These are phyloP conservation scores for Millerozyma acaciae DNA, from an alignment of 805 yeast species.

Conservation along the genomic window DNA sequence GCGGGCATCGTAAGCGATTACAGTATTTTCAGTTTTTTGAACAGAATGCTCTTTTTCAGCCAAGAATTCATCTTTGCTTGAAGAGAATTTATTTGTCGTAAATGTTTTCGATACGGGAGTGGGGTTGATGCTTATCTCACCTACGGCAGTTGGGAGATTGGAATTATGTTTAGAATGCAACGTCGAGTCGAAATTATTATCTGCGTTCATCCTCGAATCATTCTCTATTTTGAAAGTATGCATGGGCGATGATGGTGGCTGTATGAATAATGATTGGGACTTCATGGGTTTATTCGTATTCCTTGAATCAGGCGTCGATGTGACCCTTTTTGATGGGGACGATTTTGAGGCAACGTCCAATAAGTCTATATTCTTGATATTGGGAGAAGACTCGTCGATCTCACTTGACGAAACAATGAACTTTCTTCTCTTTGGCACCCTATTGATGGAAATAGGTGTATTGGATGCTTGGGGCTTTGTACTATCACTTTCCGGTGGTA, in stretches of 20 bases:
- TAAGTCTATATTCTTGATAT: constrained; percentile 9
- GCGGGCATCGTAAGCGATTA: not conserved
- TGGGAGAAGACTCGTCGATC: constrained; percentile 22
- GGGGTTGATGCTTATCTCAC: constrained; percentile 6
- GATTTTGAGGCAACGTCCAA: not conserved
- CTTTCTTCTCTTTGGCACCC: not conserved
- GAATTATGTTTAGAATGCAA: too few relatives aligned
- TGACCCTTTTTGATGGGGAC: not conserved
- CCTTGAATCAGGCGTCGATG: not conserved
- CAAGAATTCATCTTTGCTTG: not conserved
- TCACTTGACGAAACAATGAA: constrained; percentile 12
- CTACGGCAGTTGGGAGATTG: constrained; percentile 20
- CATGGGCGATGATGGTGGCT: constrained; percentile 4
- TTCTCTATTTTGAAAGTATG: not conserved
- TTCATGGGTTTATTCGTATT: not conserved
- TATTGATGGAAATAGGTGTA: too few relatives aligned
- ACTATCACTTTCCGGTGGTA: too few relatives aligned
- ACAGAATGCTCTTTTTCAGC: not conserved
- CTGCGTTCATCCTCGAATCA: not conserved
- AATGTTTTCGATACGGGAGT: constrained; percentile 4
- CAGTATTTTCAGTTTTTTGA: not conserved
- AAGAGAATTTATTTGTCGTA: constrained; percentile 9
- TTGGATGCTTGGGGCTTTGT: too few relatives aligned
- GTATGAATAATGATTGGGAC: not conserved
- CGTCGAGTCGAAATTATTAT: too few relatives aligned